Conservation (phyloP, 371 early-diverging fungal species). For the Mortierella sp. region DNA sequence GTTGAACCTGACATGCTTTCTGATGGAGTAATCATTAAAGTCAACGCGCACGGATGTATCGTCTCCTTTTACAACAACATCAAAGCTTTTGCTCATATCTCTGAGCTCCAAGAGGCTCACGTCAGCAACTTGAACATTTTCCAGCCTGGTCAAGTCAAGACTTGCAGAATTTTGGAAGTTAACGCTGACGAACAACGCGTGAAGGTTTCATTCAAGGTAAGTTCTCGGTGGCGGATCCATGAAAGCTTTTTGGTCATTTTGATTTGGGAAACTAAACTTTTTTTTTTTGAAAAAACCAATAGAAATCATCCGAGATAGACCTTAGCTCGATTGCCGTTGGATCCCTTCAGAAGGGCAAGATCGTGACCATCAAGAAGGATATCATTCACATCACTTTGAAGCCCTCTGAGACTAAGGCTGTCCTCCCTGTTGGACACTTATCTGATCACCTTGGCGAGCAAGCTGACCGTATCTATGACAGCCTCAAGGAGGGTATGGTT, state of each 20-base stretch:
- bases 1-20: slow-evolving; percentile 69
- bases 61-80: slow-evolving; percentile 84
- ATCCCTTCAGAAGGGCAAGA: slow-evolving; percentile 65
- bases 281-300: background rate
- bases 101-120: slow-evolving; percentile 73
- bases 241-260: background rate
- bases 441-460: slow-evolving; percentile 71
- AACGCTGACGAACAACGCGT: slow-evolving; percentile 68
- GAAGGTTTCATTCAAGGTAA: slow-evolving; percentile 61
- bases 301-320: slow-evolving; percentile 55
- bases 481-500: slow-evolving; percentile 59
- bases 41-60: slow-evolving; percentile 77
- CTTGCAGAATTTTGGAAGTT: slow-evolving; percentile 77
- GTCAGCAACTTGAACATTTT: slow-evolving; percentile 65
- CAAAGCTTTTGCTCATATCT: slow-evolving; percentile 74
- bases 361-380: slow-evolving; percentile 62
- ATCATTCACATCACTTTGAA: slow-evolving; percentile 66
- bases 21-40: slow-evolving; percentile 74
- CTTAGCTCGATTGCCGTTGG: slow-evolving; percentile 57
- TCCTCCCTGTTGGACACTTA: slow-evolving; percentile 68
- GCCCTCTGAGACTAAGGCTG: slow-evolving; percentile 65
- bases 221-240: background rate
- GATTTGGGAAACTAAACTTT: background rate
- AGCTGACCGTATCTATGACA: slow-evolving; percentile 58
- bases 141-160: slow-evolving; percentile 82